These are phyloP conservation scores for Pseudozyma sp. DNA, from an alignment of 1,284 basidiomycete species.

Conservation along the genomic window DNA sequence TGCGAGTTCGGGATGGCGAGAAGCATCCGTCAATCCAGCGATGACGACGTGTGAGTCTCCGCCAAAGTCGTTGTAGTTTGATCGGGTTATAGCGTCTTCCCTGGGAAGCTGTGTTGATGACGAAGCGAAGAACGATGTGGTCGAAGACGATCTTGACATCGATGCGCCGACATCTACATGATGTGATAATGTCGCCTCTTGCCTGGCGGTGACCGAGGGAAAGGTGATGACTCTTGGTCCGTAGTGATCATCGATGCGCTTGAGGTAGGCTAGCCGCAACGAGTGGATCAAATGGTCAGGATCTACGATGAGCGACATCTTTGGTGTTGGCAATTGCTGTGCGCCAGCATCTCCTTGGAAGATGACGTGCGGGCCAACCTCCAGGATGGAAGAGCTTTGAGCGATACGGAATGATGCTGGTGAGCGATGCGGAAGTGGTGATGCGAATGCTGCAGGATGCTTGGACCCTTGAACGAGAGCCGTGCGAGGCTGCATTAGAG, in stretches of 20 bases:
- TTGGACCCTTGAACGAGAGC: slow-evolving; percentile 31
- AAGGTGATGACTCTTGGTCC: slow-evolving; percentile 59
- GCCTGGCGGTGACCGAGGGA: slow-evolving; percentile 22
- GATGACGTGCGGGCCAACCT: neutral
- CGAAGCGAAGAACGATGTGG: slow-evolving; percentile 26
- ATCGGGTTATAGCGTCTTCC: slow-evolving; percentile 6
- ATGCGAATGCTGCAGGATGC: slow-evolving; percentile 17
- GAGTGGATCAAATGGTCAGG: slow-evolving; percentile 58
- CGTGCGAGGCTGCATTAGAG: slow-evolving; percentile 6
- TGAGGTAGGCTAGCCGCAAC: slow-evolving; percentile 58
- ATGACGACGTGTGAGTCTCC: slow-evolving; percentile 51
- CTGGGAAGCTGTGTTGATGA: slow-evolving; percentile 12
- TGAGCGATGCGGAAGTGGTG: no score
- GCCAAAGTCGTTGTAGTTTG: slow-evolving; percentile 19
- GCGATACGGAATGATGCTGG: no score
- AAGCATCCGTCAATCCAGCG: slow-evolving; percentile 44
- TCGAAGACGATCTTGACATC: slow-evolving; percentile 27
- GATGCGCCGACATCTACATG: neutral
- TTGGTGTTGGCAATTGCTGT: neutral
- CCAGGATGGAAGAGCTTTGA: no score
- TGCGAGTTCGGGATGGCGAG: slow-evolving; percentile 50
- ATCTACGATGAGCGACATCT: slow-evolving; percentile 52
- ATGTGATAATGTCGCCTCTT: slow-evolving; percentile 5
- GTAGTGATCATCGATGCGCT: slow-evolving; percentile 59
- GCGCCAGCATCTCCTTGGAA: neutral